Evolutionary conservation across 495 filamentous ascomycete species (phyloP).

Genomic region (Aspergillus haitiensis): DNA sequence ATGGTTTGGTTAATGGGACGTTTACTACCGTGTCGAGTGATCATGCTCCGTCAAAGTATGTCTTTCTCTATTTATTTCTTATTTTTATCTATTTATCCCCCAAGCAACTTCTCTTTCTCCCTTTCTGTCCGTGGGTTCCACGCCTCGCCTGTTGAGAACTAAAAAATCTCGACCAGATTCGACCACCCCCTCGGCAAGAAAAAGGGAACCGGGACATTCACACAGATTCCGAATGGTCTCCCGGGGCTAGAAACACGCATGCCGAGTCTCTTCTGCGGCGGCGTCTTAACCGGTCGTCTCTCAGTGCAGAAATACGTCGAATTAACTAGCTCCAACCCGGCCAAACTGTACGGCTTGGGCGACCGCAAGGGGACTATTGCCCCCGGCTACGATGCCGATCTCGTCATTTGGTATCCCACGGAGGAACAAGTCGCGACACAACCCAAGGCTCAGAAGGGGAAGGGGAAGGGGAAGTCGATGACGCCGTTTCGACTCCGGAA

Average conservation of each 20-base stretch:
- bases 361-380: conserved; percentile 56
- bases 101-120: background rate
- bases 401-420: conserved; percentile 46
- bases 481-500: conserved; percentile 48
- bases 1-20: conserved; percentile 46
- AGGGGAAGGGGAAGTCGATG: conserved; percentile 19
- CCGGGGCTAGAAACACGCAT: conserved; percentile 62
- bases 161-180: conserved; percentile 15
- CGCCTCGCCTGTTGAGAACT: background rate
- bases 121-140: background rate
- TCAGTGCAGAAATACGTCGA: conserved; percentile 58
- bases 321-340: conserved; percentile 56
- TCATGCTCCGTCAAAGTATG: conserved; percentile 41
- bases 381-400: conserved; percentile 53
- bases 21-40: conserved; percentile 49
- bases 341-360: conserved; percentile 61
- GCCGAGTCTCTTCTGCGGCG: conserved; percentile 41
- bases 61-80: background rate
- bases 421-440: conserved; percentile 15
- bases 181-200: conserved; percentile 42
- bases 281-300: conserved; percentile 41
- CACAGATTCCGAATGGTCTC: conserved; percentile 56
- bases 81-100: too few relatives aligned
- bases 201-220: conserved; percentile 34
- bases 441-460: too few relatives aligned